phyloP scores from a whole-genome alignment of 495 filamentous ascomycete genomes.

The Rhypophila decipiens region DNA sequence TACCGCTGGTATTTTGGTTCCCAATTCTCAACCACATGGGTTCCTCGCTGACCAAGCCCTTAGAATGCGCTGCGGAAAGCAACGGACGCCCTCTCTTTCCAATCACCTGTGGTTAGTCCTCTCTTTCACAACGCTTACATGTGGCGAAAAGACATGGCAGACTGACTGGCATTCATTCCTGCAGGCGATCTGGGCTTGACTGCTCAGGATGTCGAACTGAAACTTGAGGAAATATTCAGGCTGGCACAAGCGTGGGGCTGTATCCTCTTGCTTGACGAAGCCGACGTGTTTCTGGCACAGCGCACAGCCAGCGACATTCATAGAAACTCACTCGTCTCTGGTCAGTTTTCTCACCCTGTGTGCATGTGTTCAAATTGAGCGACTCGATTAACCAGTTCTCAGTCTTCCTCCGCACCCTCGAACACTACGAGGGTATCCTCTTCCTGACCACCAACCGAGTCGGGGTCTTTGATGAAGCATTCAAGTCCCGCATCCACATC shows the following conservation, averaged over 20 bases:
- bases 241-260: constrained; percentile 10
- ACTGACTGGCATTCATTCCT: too few relatives aligned
- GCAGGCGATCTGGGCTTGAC: constrained; percentile 1
- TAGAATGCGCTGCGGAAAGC: constrained; percentile 9
- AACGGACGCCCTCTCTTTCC: constrained; percentile 9
- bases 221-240: constrained; percentile 5
- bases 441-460: constrained; percentile 22
- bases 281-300: constrained; percentile 27
- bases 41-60: neutral
- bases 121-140: neutral
- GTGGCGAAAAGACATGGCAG: too few relatives aligned
- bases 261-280: constrained; percentile 32
- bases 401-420: constrained; percentile 44
- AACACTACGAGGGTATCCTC: constrained; percentile 47
- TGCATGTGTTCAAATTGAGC: too few relatives aligned
- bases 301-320: constrained; percentile 15
- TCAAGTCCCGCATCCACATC: constrained; percentile 39
- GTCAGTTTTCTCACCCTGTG: neutral
- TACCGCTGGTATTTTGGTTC: neutral
- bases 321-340: constrained; percentile 3
- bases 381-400: too few relatives aligned
- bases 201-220: constrained; percentile 8
- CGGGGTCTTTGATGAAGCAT: constrained; percentile 23
- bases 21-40: neutral
- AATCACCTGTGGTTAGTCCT: constrained; percentile 6